Base-by-base conservation (phyloP, 768 basidiomycete species). In the Lactarius hatsudake region DNA sequence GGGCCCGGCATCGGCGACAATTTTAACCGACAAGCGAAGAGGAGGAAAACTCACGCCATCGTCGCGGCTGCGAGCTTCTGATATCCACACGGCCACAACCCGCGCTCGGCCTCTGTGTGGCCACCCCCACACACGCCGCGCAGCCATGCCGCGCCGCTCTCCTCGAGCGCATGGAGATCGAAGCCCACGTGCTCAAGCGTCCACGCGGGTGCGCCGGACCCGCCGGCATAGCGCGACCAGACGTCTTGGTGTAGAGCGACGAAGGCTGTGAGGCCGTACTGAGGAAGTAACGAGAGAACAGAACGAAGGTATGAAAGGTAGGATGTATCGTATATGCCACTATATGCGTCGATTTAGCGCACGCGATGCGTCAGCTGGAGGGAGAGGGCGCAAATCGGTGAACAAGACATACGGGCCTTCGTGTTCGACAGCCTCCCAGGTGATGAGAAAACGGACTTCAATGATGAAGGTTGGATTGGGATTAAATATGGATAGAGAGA, bases 391-490 rank as follows among this genome's bases (percentile, higher is more conserved):
- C 36, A 3, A 38, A 10, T 53, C 9, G 26, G 45, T 13, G 10
- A 9, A 36, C 13, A 30, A 17, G 9, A 87, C 93, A 71, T 78
- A 96, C 95, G 87, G 91, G 71, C 94, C 96, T 67, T 84, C 86
- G 74, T 98, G 97, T 74, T 98, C 96, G 18, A 98, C 82, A 0
- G 96, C 94, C 75, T 99, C 96, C 96, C 96, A 99, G 1, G 96
- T 96, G 5, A 98, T 86, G 32, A 96, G 86, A 72, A 99, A 94
- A 48, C 96, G 84, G 61, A 97, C 93, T 95, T 59, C 15, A 40
- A 30, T 3, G 64, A 3, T 2, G 1, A 30, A 12, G 9, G 40
- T 63, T 17, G 23, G 63, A 23, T 23, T 1, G 51, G 43, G 12
- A 15, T 65, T 28, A 61, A 9, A 20, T 17, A 28, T 43, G 8